A percentile compares a stretch with the other conserved stretches of the same genome.
These are phyloP conservation scores for Dissophora globulifera DNA, from an alignment of 192 early-diverging fungal genomes.

Conservation along the genomic window DNA sequence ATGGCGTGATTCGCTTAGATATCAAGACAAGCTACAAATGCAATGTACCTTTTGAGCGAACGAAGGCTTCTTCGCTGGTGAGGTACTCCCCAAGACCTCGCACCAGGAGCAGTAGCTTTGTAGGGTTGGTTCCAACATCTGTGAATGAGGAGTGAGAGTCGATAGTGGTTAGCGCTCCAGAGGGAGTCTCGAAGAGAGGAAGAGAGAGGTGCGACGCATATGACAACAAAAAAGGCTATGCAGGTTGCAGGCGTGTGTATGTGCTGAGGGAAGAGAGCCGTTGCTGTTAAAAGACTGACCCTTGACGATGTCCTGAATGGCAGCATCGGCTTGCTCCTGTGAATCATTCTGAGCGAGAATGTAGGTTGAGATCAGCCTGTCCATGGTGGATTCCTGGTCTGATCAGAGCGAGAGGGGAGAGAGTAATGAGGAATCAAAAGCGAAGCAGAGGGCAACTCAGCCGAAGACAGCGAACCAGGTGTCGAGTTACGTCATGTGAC, in stretches of 20 bases:
- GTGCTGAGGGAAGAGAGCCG: too few species aligned
- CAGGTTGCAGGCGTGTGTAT: too few species aligned
- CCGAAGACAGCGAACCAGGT: too few species aligned
- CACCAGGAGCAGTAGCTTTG: slow-evolving; percentile 79
- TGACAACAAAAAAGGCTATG: neutral
- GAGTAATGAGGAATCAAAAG: too few species aligned
- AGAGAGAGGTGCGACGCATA: too few species aligned
- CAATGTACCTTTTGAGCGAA: slow-evolving; percentile 80
- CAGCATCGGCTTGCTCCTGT: slow-evolving; percentile 51
- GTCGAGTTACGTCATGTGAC: too few species aligned
- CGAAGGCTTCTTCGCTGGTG: slow-evolving; percentile 84
- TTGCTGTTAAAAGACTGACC: too few species aligned
- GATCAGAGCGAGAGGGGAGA: slow-evolving; percentile 4
- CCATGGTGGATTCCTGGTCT: slow-evolving; percentile 31
- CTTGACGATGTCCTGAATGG: slow-evolving; percentile 52
- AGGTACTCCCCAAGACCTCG: slow-evolving; percentile 79
- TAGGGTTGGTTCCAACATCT: slow-evolving; percentile 61
- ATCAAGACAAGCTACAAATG: neutral
- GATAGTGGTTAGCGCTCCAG: neutral
- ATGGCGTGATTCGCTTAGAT: neutral
- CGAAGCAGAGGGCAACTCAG: too few species aligned
- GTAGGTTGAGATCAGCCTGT: slow-evolving; percentile 54
- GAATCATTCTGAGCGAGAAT: slow-evolving; percentile 53
- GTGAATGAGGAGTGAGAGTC: neutral
- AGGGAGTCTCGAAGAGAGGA: too few species aligned